Evolutionary conservation across 345 rosid genomes (phyloP), one percentile per base, ranked within the genome.

Genomic region (Cardamine chenopodiifolia): DNA sequence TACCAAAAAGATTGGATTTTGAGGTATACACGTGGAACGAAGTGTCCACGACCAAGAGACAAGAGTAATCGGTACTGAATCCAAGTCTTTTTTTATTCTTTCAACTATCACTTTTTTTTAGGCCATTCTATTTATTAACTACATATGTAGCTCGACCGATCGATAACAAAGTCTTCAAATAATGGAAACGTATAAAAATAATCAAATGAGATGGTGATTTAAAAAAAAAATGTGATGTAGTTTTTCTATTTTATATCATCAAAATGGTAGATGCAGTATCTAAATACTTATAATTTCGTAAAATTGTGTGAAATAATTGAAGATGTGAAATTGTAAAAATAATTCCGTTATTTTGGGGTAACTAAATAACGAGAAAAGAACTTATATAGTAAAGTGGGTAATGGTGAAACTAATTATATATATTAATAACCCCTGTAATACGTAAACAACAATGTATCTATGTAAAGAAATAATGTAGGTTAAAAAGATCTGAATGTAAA

Each of bases 401-500:
- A 42, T 42, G 18, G 35, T 9, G 15, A 18, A 42, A 50, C 18
- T 34, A 42, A n/a, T n/a, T 31, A 2, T 58, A 31, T 48, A 62
- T 19, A 8, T 20, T 13, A 42, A 40, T 56, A 19, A 20, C 11
- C 47, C 22, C 7, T 28, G 31, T 52, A 29, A 34, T 23, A 55
- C 37, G 62, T 20, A 54, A 26, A 17, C 61, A 58, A 48, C 32
- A 35, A 77, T 39, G 57, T 28, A 50, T 13, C 7, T 14, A 66
- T 12, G 12, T 18, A 52, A 62, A 54, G 61, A 28, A n/a, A 66
- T 8, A 62, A 25, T n/a, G 72, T 31, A 77, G 75, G 44, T 18
- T 65, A 39, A 31, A 60, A 45, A 34, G 47, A 29, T 1, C 26
- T 25, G 12, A 14, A 78, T 48, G 69, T 12, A 60, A 72, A n/a